Conservation (phyloP, 441 rosid species). For the Cnidoscolus chayamansa region DNA sequence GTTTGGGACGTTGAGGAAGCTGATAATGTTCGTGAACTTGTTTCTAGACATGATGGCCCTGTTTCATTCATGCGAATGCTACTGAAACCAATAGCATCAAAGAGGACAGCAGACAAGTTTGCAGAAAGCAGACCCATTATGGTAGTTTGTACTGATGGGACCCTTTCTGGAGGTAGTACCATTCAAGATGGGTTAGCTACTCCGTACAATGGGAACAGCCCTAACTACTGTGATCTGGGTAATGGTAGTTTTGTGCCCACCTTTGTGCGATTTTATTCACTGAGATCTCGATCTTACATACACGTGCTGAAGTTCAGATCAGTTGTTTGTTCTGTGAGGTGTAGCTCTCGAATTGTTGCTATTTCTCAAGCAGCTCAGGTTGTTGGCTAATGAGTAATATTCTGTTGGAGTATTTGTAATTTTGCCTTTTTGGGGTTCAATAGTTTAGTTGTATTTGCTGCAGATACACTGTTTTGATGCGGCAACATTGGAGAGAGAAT, state of each 20-base stretch:
- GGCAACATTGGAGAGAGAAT: constrained; percentile 51
- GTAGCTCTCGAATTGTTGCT: constrained; percentile 88
- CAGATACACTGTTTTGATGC: constrained; percentile 90
- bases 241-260: constrained; percentile 44
- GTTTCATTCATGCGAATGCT: constrained; percentile 80
- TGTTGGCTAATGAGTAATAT: constrained; percentile 11
- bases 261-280: constrained; percentile 62
- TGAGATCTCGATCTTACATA: constrained; percentile 71
- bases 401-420: neutral
- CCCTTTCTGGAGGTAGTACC: constrained; percentile 37
- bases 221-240: constrained; percentile 39
- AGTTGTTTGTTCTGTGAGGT: constrained; percentile 65
- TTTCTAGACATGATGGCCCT: constrained; percentile 71
- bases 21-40: constrained; percentile 69
- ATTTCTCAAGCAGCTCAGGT: constrained; percentile 81
- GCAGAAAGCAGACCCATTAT: constrained; percentile 63
- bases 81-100: constrained; percentile 49
- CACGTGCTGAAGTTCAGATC: constrained; percentile 72
- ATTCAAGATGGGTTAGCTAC: constrained; percentile 41
- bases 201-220: constrained; percentile 33
- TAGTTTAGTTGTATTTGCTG: constrained; percentile 26
- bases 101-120: constrained; percentile 43
- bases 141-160: constrained; percentile 60
- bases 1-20: constrained; percentile 95
- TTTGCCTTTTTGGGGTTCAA: constrained; percentile 11